Evolutionary conservation across 176 grass and related monocot species (phyloP).

Genomic region (Zoysia pacifica): DNA sequence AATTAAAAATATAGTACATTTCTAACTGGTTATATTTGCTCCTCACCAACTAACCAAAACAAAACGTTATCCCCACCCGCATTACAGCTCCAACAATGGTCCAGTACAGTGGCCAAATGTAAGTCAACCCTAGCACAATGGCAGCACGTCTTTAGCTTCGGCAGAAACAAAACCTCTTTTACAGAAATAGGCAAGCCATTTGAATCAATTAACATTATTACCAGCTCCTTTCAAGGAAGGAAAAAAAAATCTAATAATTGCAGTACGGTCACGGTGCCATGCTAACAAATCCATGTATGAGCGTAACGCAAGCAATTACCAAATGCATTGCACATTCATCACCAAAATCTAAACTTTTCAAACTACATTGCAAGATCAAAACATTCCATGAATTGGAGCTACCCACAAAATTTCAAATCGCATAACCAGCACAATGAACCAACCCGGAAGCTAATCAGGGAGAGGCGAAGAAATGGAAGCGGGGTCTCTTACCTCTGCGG

Average conservation of each 20-base stretch:
- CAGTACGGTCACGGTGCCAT: too few relatives aligned
- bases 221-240: conserved; percentile 1
- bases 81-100: conserved; percentile 28
- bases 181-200: not conserved
- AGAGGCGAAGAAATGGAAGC: not conserved
- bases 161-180: not conserved
- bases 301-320: conserved; percentile 22
- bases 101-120: conserved; percentile 3
- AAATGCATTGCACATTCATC: not conserved
- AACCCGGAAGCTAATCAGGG: not conserved
- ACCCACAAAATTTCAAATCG: conserved; percentile 26
- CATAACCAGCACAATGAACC: not conserved
- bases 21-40: conserved; percentile 18
- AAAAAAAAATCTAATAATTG: conserved; percentile 1
- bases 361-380: not conserved
- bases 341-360: conserved; percentile 22
- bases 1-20: conserved; percentile 25
- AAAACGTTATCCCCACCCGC: conserved; percentile 15
- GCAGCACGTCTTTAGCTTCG: conserved; percentile 10
- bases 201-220: conserved; percentile 11
- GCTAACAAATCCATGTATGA: not conserved
- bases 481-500: conserved; percentile 67
- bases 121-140: conserved; percentile 49
- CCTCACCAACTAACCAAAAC: conserved; percentile 25
- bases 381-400: not conserved